phyloP scores from a whole-genome alignment of 371 early-diverging fungal genomes.

The Rozella allomycis region DNA sequence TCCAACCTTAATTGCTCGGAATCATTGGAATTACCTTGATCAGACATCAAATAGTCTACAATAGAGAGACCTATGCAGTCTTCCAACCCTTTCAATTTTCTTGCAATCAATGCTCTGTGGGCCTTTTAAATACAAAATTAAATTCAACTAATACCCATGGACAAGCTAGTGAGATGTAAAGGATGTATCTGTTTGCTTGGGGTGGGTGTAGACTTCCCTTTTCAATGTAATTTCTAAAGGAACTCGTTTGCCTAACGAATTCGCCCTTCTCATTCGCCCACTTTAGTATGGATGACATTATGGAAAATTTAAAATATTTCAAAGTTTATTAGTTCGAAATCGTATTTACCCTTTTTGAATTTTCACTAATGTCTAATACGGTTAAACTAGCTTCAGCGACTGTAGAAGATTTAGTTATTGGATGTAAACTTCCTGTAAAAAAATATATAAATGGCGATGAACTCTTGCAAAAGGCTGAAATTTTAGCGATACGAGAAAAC shows the following conservation, averaged over 20 bases:
- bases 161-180: slow-evolving; percentile 44
- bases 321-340: too few relatives aligned
- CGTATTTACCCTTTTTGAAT: too few relatives aligned
- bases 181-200: slow-evolving; percentile 33
- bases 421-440: slow-evolving; percentile 53
- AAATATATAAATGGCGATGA: slow-evolving; percentile 25
- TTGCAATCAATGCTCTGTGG: slow-evolving; percentile 61
- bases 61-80: slow-evolving; percentile 50
- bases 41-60: slow-evolving; percentile 59
- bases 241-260: slow-evolving; percentile 51
- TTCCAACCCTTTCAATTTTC: slow-evolving; percentile 65
- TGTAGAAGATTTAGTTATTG: too few relatives aligned
- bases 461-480: slow-evolving; percentile 66
- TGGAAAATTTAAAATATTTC: too few relatives aligned
- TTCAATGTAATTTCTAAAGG: too few relatives aligned
- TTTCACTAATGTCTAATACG: too few relatives aligned
- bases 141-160: too few relatives aligned
- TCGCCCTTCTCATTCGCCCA: slow-evolving; percentile 64
- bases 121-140: too few relatives aligned
- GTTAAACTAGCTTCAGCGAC: too few relatives aligned
- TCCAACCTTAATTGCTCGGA: slow-evolving; percentile 56
- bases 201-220: too few relatives aligned
- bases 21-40: too few relatives aligned
- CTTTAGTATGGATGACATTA: too few relatives aligned
- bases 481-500: slow-evolving; percentile 53